A percentile compares a stretch with the other conserved stretches of the same genome.
phyloP scores from a whole-genome alignment of 2,329 filamentous ascomycete genomes.

The Elsinoe ampelina region DNA sequence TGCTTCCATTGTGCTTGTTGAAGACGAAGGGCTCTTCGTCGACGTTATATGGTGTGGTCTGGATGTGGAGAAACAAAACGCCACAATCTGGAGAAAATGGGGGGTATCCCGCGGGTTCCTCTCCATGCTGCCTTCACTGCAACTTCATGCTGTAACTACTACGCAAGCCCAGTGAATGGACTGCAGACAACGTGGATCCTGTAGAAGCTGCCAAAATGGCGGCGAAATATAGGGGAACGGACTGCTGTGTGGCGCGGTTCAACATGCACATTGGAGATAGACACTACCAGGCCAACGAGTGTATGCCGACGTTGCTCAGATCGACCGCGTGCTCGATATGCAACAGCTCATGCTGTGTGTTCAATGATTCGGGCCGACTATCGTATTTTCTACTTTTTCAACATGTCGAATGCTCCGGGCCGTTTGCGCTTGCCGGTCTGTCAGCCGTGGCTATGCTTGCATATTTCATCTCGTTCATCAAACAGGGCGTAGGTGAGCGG shows the following conservation, averaged over 20 bases:
- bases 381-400: background rate
- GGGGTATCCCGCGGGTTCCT: background rate
- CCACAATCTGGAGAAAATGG: constrained; percentile 10
- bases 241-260: too few species aligned
- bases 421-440: background rate
- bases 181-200: too few species aligned
- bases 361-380: background rate
- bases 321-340: background rate
- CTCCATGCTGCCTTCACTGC: too few species aligned
- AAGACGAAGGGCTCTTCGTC: too few species aligned
- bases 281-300: too few species aligned
- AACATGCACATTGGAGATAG: too few species aligned
- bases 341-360: background rate
- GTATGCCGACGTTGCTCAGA: too few species aligned
- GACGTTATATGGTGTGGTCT: background rate
- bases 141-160: too few species aligned
- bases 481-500: background rate
- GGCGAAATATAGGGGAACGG: too few species aligned
- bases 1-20: background rate
- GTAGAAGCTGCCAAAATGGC: too few species aligned
- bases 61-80: background rate
- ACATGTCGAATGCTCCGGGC: background rate
- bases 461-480: background rate
- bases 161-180: too few species aligned
- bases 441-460: constrained; percentile 4